A percentile compares a stretch with the other conserved stretches of the same genome.
Conservation (phyloP, 371 early-diverging fungal species). For the Rhizopus delemar region DNA sequence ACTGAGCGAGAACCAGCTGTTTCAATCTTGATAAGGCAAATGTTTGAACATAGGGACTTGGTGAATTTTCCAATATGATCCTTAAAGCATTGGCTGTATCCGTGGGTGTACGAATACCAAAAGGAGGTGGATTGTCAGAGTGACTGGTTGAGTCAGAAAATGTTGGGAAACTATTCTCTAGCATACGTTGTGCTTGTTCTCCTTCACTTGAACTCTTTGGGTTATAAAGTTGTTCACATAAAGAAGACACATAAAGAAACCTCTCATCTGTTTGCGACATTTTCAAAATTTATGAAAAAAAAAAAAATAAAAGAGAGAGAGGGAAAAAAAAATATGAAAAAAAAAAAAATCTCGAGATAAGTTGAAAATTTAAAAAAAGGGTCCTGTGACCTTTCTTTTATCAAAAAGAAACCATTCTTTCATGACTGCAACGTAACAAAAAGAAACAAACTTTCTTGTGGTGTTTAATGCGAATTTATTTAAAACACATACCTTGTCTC, state of each 20-base stretch:
- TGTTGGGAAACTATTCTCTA: slow-evolving; percentile 78
- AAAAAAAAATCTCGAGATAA: slow-evolving; percentile 14
- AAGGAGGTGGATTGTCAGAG: slow-evolving; percentile 25
- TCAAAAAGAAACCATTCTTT: too few species aligned
- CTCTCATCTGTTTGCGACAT: slow-evolving; percentile 28
- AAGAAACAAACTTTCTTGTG: too few species aligned
- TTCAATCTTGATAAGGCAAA: slow-evolving; percentile 68
- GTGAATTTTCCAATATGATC: slow-evolving; percentile 67
- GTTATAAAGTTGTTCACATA: slow-evolving; percentile 58
- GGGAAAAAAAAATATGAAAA: slow-evolving; percentile 8
- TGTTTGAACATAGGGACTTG: slow-evolving; percentile 68
- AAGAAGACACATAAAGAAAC: slow-evolving; percentile 28
- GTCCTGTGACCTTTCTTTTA: slow-evolving; percentile 15
- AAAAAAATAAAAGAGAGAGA: slow-evolving; percentile 3
- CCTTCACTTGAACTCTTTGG: slow-evolving; percentile 55
- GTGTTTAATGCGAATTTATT: too few species aligned
- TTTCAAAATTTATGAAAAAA: background rate
- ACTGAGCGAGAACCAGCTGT: slow-evolving; percentile 68
- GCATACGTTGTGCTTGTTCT: slow-evolving; percentile 63
- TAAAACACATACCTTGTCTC: background rate
- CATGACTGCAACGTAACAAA: too few species aligned
- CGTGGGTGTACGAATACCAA: slow-evolving; percentile 59
- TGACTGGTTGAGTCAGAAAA: slow-evolving; percentile 55
- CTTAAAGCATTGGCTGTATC: slow-evolving; percentile 67
- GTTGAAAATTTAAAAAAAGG: background rate